Conservation (phyloP, 441 rosid genomes). For the Eruca vesicaria region DNA sequence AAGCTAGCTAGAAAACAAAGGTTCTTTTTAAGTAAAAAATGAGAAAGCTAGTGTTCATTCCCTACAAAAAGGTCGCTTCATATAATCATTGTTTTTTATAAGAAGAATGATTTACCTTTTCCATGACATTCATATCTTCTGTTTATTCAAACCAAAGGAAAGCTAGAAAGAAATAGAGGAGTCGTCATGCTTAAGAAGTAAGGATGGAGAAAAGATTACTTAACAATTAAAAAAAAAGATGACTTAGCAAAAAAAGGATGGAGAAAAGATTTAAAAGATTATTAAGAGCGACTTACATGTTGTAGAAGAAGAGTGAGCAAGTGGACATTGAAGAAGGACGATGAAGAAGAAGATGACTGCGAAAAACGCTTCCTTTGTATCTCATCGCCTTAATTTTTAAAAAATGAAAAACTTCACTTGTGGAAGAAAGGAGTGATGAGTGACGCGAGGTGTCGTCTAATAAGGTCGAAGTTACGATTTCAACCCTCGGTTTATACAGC, state of each 20-base stretch:
- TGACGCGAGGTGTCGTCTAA: constrained; percentile 20
- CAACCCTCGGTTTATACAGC: constrained; percentile 19
- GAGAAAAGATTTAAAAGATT: not conserved
- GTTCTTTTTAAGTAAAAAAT: not conserved
- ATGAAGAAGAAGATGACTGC: constrained; percentile 8
- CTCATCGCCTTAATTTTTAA: constrained; percentile 32
- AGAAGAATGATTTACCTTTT: constrained; percentile 11
- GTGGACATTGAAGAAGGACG: not conserved
- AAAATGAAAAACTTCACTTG: constrained; percentile 1
- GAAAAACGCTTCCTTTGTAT: constrained; percentile 32
- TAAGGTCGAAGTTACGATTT: constrained; percentile 16
- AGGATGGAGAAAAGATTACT: not conserved
- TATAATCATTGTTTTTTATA: not conserved
- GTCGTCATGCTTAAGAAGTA: not conserved
- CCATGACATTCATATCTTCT: constrained; percentile 19
- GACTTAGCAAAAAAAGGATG: no score
- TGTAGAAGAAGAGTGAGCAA: constrained; percentile 28
- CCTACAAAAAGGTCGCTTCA: not conserved
- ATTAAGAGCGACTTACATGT: constrained; percentile 12
- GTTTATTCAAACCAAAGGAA: constrained; percentile 25
- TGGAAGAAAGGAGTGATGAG: not conserved
- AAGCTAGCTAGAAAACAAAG: not conserved
- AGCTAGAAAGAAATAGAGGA: not conserved
- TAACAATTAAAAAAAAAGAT: no score
- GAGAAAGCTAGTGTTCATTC: not conserved